phyloP scores from a whole-genome alignment of 2,329 filamentous ascomycete genomes.

The Tolypocladium album region DNA sequence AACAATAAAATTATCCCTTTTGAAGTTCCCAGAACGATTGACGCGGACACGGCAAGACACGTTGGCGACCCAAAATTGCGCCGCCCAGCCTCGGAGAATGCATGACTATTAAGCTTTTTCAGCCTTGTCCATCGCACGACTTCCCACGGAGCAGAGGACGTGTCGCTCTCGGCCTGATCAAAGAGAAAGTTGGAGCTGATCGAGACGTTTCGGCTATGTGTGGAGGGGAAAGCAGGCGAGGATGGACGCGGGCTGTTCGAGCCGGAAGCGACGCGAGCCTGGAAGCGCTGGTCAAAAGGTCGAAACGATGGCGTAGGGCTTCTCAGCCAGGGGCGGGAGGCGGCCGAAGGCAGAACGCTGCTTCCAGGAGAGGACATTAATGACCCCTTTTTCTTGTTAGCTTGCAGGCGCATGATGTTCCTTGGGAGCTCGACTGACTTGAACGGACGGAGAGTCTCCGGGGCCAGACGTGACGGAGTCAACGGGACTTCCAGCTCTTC shows the following conservation, averaged over 20 bases:
- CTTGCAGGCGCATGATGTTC: background rate
- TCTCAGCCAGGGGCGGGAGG: constrained; percentile 51
- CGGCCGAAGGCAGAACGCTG: constrained; percentile 59
- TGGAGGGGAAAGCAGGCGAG: constrained; percentile 68
- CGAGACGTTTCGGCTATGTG: constrained; percentile 73
- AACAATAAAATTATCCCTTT: constrained; percentile 94
- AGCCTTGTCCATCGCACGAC: constrained; percentile 93
- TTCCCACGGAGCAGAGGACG: constrained; percentile 80
- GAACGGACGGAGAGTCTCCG: constrained; percentile 75
- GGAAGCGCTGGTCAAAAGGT: constrained; percentile 91
- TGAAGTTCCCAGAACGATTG: constrained; percentile 82
- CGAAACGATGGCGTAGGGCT: constrained; percentile 76
- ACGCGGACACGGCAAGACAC: constrained; percentile 77
- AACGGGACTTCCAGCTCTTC: constrained; percentile 53
- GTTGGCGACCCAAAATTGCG: constrained; percentile 89
- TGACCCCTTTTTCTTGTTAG: constrained; percentile 41
- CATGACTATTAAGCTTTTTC: constrained; percentile 77
- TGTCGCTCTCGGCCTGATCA: constrained; percentile 55
- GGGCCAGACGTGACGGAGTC: constrained; percentile 62
- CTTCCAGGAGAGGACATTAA: constrained; percentile 59
- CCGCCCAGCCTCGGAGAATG: constrained; percentile 85
- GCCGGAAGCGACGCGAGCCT: constrained; percentile 61
- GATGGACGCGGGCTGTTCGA: constrained; percentile 53
- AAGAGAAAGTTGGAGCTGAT: constrained; percentile 57
- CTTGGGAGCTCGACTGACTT: constrained; percentile 38